These are phyloP conservation scores for Aureobasidium sp. DNA, from an alignment of 2,329 filamentous ascomycete genomes.

Conservation along the genomic window DNA sequence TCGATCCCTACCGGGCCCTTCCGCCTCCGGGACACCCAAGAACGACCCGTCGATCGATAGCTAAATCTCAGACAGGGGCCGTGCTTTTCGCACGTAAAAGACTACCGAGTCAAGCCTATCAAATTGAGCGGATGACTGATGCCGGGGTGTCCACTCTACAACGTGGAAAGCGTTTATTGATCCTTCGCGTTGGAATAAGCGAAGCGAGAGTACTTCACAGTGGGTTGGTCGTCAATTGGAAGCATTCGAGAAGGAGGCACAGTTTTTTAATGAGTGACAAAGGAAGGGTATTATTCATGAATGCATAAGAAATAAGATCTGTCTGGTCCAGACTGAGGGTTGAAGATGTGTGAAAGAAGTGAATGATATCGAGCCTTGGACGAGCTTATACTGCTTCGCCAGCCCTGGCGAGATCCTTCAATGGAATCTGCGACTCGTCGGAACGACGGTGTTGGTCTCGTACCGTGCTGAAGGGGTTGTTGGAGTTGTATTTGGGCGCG, in stretches of 20 bases:
- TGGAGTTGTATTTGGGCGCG: neutral
- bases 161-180: neutral
- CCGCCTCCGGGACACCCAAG: neutral
- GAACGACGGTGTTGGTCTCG: neutral
- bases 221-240: too few species aligned
- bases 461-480: neutral
- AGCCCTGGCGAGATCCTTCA: conserved; percentile 1
- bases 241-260: neutral
- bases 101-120: too few species aligned
- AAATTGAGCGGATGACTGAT: too few species aligned
- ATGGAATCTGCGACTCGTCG: conserved; percentile 5
- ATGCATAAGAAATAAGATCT: neutral
- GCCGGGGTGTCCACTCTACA: neutral
- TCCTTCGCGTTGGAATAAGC: neutral
- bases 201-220: neutral
- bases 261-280: neutral
- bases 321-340: neutral
- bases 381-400: neutral
- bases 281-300: conserved; percentile 1
- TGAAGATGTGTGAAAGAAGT: neutral
- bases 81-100: neutral
- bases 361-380: neutral
- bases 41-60: neutral
- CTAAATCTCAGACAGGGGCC: neutral
- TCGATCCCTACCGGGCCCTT: neutral